phyloP scores from a whole-genome alignment of 257 asterid species.

The Striga asiatica region DNA sequence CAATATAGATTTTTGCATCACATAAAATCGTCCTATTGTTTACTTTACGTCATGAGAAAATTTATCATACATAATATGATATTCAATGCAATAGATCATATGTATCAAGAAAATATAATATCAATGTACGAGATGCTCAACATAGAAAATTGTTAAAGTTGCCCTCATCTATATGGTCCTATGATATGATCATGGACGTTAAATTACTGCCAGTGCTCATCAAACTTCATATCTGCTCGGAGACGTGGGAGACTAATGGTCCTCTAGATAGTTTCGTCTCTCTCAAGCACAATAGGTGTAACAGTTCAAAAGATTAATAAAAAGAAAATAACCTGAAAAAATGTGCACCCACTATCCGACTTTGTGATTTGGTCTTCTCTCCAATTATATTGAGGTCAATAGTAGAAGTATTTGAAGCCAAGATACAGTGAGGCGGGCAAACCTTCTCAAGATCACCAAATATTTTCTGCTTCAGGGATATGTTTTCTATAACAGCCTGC shows the following conservation, averaged over 20 bases:
- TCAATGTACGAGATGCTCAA: neutral
- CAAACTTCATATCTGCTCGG: constrained; percentile 1
- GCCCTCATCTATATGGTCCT: neutral
- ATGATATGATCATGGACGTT: constrained; percentile 1
- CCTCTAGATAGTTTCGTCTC: neutral
- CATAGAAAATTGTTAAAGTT: neutral
- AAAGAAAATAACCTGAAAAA: constrained; percentile 69
- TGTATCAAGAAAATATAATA: constrained; percentile 1
- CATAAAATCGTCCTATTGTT: neutral
- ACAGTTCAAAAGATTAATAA: constrained; percentile 3
- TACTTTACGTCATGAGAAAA: neutral
- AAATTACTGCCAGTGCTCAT: neutral
- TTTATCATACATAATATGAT: neutral
- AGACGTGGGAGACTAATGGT: neutral
- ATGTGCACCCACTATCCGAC: constrained; percentile 91
- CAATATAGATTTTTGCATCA: neutral
- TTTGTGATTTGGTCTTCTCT: constrained; percentile 66
- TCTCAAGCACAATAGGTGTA: neutral
- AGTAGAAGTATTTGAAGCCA: constrained; percentile 93
- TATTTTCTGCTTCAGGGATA: constrained; percentile 72
- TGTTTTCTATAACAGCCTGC: constrained; percentile 93
- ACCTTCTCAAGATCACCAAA: constrained; percentile 80
- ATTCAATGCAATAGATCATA: neutral
- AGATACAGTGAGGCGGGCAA: constrained; percentile 86
- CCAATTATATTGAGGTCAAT: constrained; percentile 81